Evolutionary conservation across 1,284 basidiomycete species (phyloP), one percentile per base, ranked within the genome.

Genomic region (Marasmius oreades): DNA sequence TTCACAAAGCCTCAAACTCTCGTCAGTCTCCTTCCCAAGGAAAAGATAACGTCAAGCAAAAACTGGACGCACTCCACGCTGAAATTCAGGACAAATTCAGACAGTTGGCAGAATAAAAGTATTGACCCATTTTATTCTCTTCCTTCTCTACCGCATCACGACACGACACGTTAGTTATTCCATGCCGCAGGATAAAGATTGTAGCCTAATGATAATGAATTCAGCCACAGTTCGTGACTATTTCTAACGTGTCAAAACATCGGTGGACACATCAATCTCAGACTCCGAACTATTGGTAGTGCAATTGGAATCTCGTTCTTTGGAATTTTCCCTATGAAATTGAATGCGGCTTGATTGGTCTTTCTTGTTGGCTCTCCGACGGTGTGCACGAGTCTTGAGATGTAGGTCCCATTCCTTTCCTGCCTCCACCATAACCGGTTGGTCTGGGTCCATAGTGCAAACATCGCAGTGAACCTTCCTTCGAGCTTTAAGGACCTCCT

Each of bases 41-140:
- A 53, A 83, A 93, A 72, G 89, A 90, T 59, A 73, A 80, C 3
- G 88, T 96, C 65, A 86, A 84, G 73, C 75, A 84, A 75, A 95
- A 89, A 70, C 77, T 94, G 67, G 91, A 95, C 67, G 77, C 79
- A 43, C 73, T 95, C 56, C 77, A 95, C 70, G 73, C 73, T 59
- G 93, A 95, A 73, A 95, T 95, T 62, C 88, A 90, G 67, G 92
- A 94, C 72, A 92, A 90, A 66, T 95, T 95, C 80, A 82, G 92
- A 60, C 86, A 91, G 71, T 73, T 94, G 70, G 88, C 81, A 65
- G 92, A 94, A 77, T 94, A 81, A 64, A 67, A 31, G 51, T 36
- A 18, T 16, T 45, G 22, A n/a, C 18, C 24, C 6, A 20, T 18
- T 45, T 34, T 37, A 10, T 26, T 42, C 22, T 23, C 45, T 47